Base-by-base conservation (phyloP, 1,139 yeast species). In the Pichia norvegensis region DNA sequence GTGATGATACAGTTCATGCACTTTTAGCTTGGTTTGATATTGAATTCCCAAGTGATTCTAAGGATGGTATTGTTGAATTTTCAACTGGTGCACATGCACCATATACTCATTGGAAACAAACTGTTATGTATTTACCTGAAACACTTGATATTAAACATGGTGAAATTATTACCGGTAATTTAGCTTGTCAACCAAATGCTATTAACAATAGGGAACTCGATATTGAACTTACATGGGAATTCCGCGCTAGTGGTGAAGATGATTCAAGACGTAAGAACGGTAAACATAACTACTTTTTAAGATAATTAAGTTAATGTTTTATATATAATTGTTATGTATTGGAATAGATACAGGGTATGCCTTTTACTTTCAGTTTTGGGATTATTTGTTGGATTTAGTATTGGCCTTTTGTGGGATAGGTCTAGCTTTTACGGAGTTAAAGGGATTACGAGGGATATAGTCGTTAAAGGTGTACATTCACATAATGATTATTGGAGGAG, bases 41-140 rank as follows among this genome's bases (percentile, higher is more conserved):
- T 60, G 88, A 78, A 56, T 92, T 92, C 76, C 85, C 87, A 48
- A 65, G 64, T 33, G 65, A 60, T 42, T 42, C 47, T 6, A 55
- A 60, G 29, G 73, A 74, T 48, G 79, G 78, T 54, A 76, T 73
- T 49, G 55, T 53, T 21, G 43, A 39, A 8, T 83, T 85, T 59
- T 78, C 85, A 35, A 85, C 95, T 19, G 95, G 95, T 29, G 92
- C 95, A 38, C 84, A 81, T 71, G 77, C 81, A 45, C 76, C 78
- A 54, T 84, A 84, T 68, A 85, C 95, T 23, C 95, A 85, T 64
- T 94, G 99, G 99, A 94, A 92, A 66, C 98, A 92, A 69, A 85
- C 97, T 19, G 95, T 92, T 2, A 88, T 94, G 68, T 94, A 92
- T 67, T 75, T 92, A 64, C 80, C 78, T 59, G 87, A 86, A 59